A percentile compares a stretch with the other conserved stretches of the same genome.
phyloP scores from a whole-genome alignment of 129 eudicot genomes.

The Tagetes erecta region DNA sequence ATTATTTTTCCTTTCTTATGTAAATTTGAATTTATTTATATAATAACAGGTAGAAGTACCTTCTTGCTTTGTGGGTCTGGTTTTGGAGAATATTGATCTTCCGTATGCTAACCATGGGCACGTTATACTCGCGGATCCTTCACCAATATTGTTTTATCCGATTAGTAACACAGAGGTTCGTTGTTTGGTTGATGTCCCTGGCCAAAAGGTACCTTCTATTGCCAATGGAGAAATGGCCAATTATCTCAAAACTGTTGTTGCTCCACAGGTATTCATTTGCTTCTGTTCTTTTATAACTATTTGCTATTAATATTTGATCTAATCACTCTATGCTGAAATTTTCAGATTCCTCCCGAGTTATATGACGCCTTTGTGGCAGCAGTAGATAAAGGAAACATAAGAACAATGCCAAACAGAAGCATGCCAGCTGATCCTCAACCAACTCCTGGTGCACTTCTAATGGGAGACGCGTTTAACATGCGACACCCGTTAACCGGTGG shows the following conservation, averaged over 20 bases:
- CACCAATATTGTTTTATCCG: constrained; percentile 58
- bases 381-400: constrained; percentile 63
- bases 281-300: not conserved
- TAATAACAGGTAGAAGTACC: constrained; percentile 58
- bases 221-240: constrained; percentile 55
- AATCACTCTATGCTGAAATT: not conserved
- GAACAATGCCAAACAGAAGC: constrained; percentile 74
- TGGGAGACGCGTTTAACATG: constrained; percentile 85
- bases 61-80: constrained; percentile 57
- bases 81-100: constrained; percentile 54
- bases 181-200: constrained; percentile 61
- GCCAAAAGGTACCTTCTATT: constrained; percentile 56
- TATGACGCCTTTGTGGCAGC: constrained; percentile 54
- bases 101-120: constrained; percentile 61
- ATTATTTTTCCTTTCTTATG: not conserved
- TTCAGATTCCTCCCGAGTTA: constrained; percentile 57
- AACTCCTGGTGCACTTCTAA: constrained; percentile 68
- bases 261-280: constrained; percentile 49
- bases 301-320: constrained; percentile 8
- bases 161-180: constrained; percentile 59
- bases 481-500: constrained; percentile 83
- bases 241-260: constrained; percentile 57
- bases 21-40: constrained; percentile 4
- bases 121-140: constrained; percentile 54
- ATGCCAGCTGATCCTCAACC: constrained; percentile 80